A percentile compares a stretch with the other conserved stretches of the same genome.
phyloP scores from a whole-genome alignment of 257 asterid genomes.

The Voacanga thouarsii region DNA sequence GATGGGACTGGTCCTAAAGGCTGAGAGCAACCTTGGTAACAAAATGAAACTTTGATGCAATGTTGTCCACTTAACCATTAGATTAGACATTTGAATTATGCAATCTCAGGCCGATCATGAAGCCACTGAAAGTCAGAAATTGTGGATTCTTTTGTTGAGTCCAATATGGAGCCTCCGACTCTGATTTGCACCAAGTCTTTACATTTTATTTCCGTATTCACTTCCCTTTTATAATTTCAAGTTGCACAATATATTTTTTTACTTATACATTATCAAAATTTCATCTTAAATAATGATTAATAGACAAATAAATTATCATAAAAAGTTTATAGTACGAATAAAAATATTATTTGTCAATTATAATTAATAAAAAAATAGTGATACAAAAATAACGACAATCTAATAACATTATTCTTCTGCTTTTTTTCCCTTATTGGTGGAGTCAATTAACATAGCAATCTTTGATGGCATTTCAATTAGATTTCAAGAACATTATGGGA shows the following conservation, averaged over 20 bases:
- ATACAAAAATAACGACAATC: no score
- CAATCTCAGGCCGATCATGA: neutral
- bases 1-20: conserved; percentile 11
- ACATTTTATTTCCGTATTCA: neutral
- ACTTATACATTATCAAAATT: no score
- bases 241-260: no score
- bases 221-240: no score
- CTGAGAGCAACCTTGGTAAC: conserved; percentile 22
- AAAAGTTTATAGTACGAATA: no score
- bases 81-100: conserved; percentile 4
- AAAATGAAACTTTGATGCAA: neutral
- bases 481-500: conserved; percentile 5
- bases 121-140: neutral
- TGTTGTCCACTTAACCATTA: conserved; percentile 26
- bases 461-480: neutral
- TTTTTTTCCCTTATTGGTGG: neutral
- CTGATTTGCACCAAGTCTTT: conserved; percentile 19
- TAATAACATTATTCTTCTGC: no score
- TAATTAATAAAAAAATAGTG: no score
- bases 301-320: no score
- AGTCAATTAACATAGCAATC: neutral
- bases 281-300: no score
- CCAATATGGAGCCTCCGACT: conserved; percentile 10
- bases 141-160: neutral
- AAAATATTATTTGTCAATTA: no score